Conservation (phyloP, 164 flowering plant species). For the Berberis vulgaris region DNA sequence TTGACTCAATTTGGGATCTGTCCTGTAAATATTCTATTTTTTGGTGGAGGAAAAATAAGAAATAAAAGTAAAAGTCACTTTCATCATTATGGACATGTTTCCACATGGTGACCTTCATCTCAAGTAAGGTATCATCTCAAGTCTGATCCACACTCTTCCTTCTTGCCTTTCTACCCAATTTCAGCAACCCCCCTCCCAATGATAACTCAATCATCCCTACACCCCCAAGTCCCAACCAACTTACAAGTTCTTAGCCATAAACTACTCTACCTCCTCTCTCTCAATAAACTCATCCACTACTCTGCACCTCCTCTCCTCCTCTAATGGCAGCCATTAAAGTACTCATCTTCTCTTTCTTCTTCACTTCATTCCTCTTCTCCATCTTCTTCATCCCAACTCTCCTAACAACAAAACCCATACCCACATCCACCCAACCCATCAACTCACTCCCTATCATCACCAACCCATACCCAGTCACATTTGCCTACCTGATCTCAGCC, state of each 20-base stretch:
- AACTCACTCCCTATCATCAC: conserved; percentile 4
- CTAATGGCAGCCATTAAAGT: conserved; percentile 33
- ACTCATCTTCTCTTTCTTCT: conserved; percentile 34
- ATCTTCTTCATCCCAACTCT: conserved; percentile 36
- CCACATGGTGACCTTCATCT: neutral
- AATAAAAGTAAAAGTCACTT: too few species aligned
- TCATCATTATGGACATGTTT: neutral
- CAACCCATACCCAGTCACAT: conserved; percentile 39
- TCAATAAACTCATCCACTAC: neutral
- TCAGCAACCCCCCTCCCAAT: neutral
- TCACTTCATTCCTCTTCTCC: conserved; percentile 34
- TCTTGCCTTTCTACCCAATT: neutral
- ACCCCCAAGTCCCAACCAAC: too few species aligned
- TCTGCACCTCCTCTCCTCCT: conserved; percentile 10
- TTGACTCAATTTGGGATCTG: too few species aligned
- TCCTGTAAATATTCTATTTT: too few species aligned
- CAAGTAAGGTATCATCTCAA: neutral
- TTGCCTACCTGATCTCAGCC: conserved; percentile 87
- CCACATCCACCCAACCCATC: conserved; percentile 13
- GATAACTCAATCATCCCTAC: neutral
- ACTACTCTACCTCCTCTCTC: neutral
- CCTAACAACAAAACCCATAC: conserved; percentile 22
- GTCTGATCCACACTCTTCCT: neutral
- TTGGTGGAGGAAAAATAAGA: too few species aligned
- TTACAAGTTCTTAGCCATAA: neutral